These are phyloP conservation scores for Metschnikowia koreensis DNA, from an alignment of 805 yeast species.

Conservation along the genomic window DNA sequence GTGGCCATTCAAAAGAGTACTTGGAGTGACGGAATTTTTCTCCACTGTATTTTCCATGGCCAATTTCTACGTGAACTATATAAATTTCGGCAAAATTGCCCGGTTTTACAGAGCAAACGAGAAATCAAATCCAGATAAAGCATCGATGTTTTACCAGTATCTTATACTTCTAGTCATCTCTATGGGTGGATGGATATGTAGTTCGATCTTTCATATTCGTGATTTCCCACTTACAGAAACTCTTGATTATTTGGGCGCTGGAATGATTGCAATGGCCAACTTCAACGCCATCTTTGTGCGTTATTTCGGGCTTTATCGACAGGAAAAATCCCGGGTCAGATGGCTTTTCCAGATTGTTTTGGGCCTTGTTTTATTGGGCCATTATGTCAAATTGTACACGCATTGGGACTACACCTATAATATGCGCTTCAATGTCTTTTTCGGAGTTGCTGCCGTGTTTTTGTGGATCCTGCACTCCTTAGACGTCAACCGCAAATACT, in stretches of 20 bases:
- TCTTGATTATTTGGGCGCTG: slow-evolving; percentile 43
- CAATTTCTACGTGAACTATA: slow-evolving; percentile 35
- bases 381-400: slow-evolving; percentile 25
- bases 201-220: slow-evolving; percentile 38
- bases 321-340: slow-evolving; percentile 10
- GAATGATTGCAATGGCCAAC: slow-evolving; percentile 34
- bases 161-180: slow-evolving; percentile 26
- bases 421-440: slow-evolving; percentile 27
- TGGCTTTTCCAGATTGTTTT: slow-evolving; percentile 21
- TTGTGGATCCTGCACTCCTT: slow-evolving; percentile 38
- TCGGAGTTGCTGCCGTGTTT: slow-evolving; percentile 30
- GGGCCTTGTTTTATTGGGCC: slow-evolving; percentile 22
- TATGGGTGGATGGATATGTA: slow-evolving; percentile 37
- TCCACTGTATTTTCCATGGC: slow-evolving; percentile 36
- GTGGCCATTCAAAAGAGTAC: slow-evolving; percentile 41
- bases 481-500: slow-evolving; percentile 17
- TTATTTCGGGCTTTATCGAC: slow-evolving; percentile 27
- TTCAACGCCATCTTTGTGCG: slow-evolving; percentile 35
- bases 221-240: slow-evolving; percentile 39
- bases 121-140: slow-evolving; percentile 15
- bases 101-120: slow-evolving; percentile 25
- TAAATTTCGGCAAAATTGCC: slow-evolving; percentile 26
- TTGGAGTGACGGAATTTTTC: slow-evolving; percentile 37
- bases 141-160: slow-evolving; percentile 31
- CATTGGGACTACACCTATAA: slow-evolving; percentile 44